phyloP scores from a whole-genome alignment of 2,329 filamentous ascomycete species.

The Monosporascus cannonballus region DNA sequence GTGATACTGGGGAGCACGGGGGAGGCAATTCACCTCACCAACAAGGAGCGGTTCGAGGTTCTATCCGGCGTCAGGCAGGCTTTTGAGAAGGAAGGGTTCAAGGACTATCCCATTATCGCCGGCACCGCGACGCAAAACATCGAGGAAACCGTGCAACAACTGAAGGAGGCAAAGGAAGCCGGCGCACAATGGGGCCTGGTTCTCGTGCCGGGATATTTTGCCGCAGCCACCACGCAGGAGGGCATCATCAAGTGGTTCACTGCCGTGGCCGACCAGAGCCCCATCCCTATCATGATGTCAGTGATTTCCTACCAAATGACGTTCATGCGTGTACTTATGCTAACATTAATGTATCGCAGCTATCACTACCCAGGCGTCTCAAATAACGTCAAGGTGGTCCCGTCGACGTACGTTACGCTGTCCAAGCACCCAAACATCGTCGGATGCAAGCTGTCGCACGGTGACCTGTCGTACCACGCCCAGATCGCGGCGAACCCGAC shows the following conservation, averaged over 20 bases:
- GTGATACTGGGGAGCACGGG: conserved; percentile 59
- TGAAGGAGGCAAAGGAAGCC: conserved; percentile 48
- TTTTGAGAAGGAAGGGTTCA: conserved; percentile 48
- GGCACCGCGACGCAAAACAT: conserved; percentile 57
- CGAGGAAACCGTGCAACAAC: conserved; percentile 53
- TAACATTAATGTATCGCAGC: conserved; percentile 23
- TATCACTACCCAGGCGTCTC: conserved; percentile 64
- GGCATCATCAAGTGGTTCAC: conserved; percentile 53
- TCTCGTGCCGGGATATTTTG: conserved; percentile 56
- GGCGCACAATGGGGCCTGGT: conserved; percentile 55
- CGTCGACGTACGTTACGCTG: conserved; percentile 50
- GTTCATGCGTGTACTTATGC: neutral
- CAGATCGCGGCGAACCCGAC: conserved; percentile 53
- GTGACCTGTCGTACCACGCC: conserved; percentile 57
- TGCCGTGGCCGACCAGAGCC: conserved; percentile 50
- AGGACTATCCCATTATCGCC: conserved; percentile 51
- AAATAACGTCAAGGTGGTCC: conserved; percentile 55
- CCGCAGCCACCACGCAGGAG: conserved; percentile 45
- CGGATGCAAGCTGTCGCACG: conserved; percentile 64
- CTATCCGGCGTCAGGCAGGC: conserved; percentile 48
- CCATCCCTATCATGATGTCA: conserved; percentile 53
- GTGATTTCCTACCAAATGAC: conserved; percentile 12
- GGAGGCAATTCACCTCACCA: conserved; percentile 56
- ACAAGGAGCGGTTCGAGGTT: conserved; percentile 48
- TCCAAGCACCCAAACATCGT: conserved; percentile 61